Conservation (phyloP, 2,329 filamentous ascomycete genomes). For the Colletotrichum sp. region DNA sequence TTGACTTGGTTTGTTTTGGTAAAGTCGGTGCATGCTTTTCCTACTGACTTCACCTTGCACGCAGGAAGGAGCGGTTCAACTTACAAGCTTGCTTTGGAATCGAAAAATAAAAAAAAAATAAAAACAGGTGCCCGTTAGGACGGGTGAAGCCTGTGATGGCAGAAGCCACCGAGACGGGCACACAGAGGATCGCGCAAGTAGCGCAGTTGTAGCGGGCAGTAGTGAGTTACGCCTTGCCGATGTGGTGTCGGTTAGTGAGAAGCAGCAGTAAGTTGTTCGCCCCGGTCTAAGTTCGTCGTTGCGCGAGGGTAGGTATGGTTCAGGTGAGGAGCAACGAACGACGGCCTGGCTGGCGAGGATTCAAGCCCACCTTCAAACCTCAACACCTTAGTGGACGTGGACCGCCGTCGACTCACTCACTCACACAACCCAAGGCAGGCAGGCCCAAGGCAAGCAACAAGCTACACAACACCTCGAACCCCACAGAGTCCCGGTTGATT, state of each 20-base stretch:
- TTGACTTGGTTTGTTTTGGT: not conserved
- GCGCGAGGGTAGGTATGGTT: not conserved
- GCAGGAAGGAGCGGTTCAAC: not conserved
- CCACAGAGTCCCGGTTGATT: not conserved
- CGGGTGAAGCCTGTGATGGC: not conserved
- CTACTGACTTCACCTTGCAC: not conserved
- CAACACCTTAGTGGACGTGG: not conserved
- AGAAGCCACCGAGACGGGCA: not conserved
- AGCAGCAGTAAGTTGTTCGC: not conserved
- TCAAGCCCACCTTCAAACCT: not conserved
- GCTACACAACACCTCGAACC: not conserved
- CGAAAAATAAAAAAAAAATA: no score
- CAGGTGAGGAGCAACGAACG: not conserved
- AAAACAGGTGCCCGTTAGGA: not conserved
- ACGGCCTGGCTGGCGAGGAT: not conserved
- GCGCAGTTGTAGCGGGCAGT: constrained; percentile 5
- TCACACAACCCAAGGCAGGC: not conserved
- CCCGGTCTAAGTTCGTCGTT: not conserved
- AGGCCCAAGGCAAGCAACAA: not conserved
- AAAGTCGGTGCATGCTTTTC: not conserved
- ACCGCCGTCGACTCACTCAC: not conserved
- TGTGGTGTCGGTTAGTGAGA: not conserved
- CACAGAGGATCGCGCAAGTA: not conserved
- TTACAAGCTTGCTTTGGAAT: not conserved
- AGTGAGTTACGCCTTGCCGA: not conserved